Base-by-base conservation (phyloP, 192 early-diverging fungal species). In the Coemansia sp. region DNA sequence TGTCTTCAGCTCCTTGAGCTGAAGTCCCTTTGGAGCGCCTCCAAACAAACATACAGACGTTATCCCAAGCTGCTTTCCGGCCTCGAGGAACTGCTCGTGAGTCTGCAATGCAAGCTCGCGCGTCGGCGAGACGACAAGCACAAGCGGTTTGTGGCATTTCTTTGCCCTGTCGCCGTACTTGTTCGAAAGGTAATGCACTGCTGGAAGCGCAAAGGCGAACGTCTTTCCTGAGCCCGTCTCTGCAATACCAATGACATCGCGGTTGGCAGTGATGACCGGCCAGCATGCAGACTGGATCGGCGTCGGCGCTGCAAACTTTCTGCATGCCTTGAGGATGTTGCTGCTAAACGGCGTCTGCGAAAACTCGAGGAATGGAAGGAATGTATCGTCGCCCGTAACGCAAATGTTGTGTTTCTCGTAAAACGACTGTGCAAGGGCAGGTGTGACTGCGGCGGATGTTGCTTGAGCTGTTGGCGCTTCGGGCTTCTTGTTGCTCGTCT, bases 141-240 rank as follows among this genome's bases (percentile, higher is more conserved):
- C 87, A 14, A 86, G 76, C 0, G 96, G 95, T 73, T 89, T 88
- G 49, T 82, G 81, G 72, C 90, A 89, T 59, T 60, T 87, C 72
- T 70, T 64, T 53, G 87, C 89, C 36, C 77, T 62, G 48, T 85
- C 85, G 46, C 90, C 84, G 70, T 93, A 91, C 53, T 89, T 91
- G 24, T 90, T 78, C 41, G 88, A 68, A 61, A 98, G 88, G 74
- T 93, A 90, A 46, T 91, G 85, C 61, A 98, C 73, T 33, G 90
- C 94, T 16, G 98, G 98, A 65, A 99, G 83, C 20, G 91, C 88
- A 84, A 98, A 99, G 2, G 94, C 94, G 26, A 96, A 85, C 5
- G 98, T 99, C 85, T 99, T 94, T 48, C 93, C 93, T 6, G 90
- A 95, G 24, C 97, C 97, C 39, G 97, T 99, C 76, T 97, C 93